Evolutionary conservation across 768 basidiomycete species (phyloP).

Genomic region (Tricholoma furcatifolium): DNA sequence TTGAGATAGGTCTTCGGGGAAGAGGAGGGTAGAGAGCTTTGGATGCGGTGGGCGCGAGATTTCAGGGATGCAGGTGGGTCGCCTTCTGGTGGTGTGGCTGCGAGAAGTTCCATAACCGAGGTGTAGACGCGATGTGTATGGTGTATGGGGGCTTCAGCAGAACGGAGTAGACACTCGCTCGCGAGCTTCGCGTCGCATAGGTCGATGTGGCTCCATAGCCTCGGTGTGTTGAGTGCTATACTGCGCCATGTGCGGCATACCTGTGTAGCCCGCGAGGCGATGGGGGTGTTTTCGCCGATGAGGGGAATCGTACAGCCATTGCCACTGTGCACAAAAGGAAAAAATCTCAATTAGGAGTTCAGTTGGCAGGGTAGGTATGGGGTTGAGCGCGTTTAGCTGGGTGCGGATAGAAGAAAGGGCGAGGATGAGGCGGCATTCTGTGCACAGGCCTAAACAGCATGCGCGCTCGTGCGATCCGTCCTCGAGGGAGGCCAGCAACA

Average conservation of each 20-base stretch:
- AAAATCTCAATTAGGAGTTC: conserved; percentile 44
- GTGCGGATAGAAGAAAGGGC: conserved; percentile 26
- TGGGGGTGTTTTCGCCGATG: conserved; percentile 24
- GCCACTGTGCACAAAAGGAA: conserved; percentile 33
- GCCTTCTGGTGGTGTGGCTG: no score
- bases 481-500: not conserved
- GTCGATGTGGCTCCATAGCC: conserved; percentile 41
- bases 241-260: conserved; percentile 39
- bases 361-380: conserved; percentile 32
- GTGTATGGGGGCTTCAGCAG: conserved; percentile 33
- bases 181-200: conserved; percentile 32
- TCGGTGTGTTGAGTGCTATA: conserved; percentile 31
- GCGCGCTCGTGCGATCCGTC: not conserved
- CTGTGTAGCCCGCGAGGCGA: conserved; percentile 38
- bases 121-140: conserved; percentile 30
- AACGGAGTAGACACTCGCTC: conserved; percentile 34
- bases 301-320: conserved; percentile 28
- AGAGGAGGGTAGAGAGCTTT: conserved; percentile 35
- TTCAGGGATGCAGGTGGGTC: conserved; percentile 12
- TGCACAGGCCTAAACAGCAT: no score
- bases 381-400: conserved; percentile 25
- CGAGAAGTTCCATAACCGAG: conserved; percentile 1
- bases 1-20: conserved; percentile 30
- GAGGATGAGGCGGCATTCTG: conserved; percentile 24
- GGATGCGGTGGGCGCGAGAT: conserved; percentile 27